phyloP scores from a whole-genome alignment of 2,329 filamentous ascomycete genomes.

The Colletotrichum sp. region DNA sequence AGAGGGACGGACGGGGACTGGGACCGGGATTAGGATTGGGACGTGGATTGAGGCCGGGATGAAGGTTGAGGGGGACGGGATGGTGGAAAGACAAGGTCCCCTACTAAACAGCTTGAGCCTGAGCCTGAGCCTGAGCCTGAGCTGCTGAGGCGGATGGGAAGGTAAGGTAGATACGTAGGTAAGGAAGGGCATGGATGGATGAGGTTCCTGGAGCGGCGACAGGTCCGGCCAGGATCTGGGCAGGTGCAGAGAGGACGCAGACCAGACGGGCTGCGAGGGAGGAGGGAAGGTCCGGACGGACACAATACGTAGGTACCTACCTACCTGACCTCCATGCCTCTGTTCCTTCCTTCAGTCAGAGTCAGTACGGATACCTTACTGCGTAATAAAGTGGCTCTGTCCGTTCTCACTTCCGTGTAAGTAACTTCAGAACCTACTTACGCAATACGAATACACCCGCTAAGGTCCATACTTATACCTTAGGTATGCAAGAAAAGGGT shows the following conservation, averaged over 20 bases:
- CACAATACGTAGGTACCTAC: neutral
- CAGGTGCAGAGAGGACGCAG: neutral
- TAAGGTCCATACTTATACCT: neutral
- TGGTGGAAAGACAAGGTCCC: neutral
- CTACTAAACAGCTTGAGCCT: neutral
- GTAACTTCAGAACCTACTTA: neutral
- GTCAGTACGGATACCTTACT: neutral
- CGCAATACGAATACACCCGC: neutral
- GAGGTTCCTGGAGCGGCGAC: slow-evolving; percentile 2
- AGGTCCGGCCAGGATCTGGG: slow-evolving; percentile 11
- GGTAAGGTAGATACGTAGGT: neutral
- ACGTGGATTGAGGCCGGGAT: neutral
- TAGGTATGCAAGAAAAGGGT: neutral
- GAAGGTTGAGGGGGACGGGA: neutral
- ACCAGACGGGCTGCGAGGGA: neutral
- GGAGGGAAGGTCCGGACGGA: neutral
- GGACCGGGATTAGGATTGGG: neutral
- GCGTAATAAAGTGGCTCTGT: neutral
- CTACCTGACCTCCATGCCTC: too few relatives aligned
- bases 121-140: neutral
- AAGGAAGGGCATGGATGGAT: neutral
- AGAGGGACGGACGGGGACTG: neutral
- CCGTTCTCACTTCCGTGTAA: neutral
- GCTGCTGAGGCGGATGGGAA: neutral
- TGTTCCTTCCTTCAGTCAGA: neutral